Percentiles rank a stretch among this genome's conserved stretches.
These are phyloP conservation scores for Pyrenopolyporus hunteri DNA, from an alignment of 495 filamentous ascomycete genomes.

Conservation along the genomic window DNA sequence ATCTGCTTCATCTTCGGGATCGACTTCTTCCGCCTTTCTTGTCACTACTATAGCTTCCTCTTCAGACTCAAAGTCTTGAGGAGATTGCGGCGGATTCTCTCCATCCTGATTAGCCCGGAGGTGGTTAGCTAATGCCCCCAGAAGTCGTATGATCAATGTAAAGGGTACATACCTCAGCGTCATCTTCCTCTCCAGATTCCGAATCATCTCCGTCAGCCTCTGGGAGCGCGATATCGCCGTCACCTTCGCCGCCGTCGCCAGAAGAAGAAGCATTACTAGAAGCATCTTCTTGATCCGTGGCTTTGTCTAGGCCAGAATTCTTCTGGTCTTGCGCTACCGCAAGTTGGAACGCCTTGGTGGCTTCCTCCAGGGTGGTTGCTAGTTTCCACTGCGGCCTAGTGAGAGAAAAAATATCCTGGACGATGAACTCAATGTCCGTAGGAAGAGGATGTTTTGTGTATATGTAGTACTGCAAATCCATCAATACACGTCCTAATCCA, in stretches of 20 bases:
- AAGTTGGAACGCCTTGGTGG: constrained; percentile 81
- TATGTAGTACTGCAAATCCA: constrained; percentile 79
- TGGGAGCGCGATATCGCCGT: constrained; percentile 49
- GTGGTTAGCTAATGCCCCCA: constrained; percentile 2
- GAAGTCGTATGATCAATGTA: not conserved
- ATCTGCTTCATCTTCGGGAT: constrained; percentile 93
- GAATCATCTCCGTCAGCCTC: constrained; percentile 54
- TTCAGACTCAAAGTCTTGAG: constrained; percentile 64
- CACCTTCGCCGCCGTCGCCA: constrained; percentile 67
- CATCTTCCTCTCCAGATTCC: constrained; percentile 55
- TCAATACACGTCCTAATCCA: constrained; percentile 4
- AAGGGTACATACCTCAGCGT: constrained; percentile 52
- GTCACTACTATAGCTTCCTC: constrained; percentile 93
- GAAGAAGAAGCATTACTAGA: constrained; percentile 69
- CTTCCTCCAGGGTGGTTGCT: constrained; percentile 78
- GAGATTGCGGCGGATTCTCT: constrained; percentile 51
- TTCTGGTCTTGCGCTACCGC: constrained; percentile 90
- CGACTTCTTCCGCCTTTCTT: constrained; percentile 84
- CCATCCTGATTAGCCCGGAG: constrained; percentile 47
- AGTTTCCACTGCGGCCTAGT: constrained; percentile 93
- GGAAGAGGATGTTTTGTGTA: constrained; percentile 89
- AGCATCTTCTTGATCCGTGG: constrained; percentile 68
- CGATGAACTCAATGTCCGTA: constrained; percentile 97
- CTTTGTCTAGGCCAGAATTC: constrained; percentile 69
- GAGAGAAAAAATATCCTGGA: constrained; percentile 87